Evolutionary conservation across 768 basidiomycete genomes (phyloP).

Genomic region (Hortiboletus flavorubellus): DNA sequence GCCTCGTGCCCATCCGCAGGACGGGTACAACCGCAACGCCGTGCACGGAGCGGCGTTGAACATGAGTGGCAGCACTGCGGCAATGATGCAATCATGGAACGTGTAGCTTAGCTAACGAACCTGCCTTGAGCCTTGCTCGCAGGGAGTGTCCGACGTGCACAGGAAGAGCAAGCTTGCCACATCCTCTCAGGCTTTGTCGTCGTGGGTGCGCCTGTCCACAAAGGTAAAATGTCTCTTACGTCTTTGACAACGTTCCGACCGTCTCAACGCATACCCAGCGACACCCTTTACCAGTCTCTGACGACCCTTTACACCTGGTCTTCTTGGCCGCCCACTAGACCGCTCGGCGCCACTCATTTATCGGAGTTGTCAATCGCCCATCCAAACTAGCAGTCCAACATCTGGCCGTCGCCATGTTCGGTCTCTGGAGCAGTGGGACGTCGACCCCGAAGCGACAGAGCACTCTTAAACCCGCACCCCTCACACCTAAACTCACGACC

Average conservation of each 20-base stretch:
- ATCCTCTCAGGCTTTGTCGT: too few relatives aligned
- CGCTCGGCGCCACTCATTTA: background rate
- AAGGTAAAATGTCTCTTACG: background rate
- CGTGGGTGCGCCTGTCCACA: background rate
- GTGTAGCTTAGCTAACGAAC: conserved; percentile 18
- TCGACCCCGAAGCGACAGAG: conserved; percentile 18
- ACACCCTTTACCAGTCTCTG: background rate
- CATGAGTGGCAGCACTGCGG: background rate
- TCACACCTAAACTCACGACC: conserved; percentile 24
- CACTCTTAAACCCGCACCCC: conserved; percentile 18
- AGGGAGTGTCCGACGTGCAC: background rate
- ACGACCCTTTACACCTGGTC: background rate
- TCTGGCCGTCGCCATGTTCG: background rate
- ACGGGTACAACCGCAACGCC: background rate
- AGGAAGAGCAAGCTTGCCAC: background rate
- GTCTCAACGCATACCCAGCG: background rate
- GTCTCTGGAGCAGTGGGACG: conserved; percentile 8
- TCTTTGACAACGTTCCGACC: background rate
- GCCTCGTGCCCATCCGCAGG: conserved; percentile 9
- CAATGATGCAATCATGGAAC: conserved; percentile 9
- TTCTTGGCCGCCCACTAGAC: background rate
- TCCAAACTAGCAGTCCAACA: background rate
- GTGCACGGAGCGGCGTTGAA: background rate
- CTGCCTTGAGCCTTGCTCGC: conserved; percentile 7
- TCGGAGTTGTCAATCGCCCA: background rate